Conservation (phyloP, 768 basidiomycete species). For the Xerocomus potaroensis region DNA sequence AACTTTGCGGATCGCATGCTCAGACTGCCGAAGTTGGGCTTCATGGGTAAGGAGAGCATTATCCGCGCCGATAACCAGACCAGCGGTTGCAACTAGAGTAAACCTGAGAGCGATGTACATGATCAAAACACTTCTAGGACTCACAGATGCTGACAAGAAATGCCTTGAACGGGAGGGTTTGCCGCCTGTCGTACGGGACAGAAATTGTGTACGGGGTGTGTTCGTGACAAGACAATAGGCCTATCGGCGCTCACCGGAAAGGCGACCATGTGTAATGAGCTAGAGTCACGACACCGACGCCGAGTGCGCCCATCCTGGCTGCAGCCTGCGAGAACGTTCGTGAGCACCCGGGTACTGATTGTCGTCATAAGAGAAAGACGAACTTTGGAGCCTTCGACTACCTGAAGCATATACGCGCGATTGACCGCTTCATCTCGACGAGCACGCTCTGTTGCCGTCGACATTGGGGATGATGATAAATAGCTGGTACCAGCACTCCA, state of each 20-base stretch:
- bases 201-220: not conserved
- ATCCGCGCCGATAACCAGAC: slow-evolving; percentile 74
- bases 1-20: slow-evolving; percentile 65
- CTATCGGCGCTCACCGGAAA: slow-evolving; percentile 49
- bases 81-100: slow-evolving; percentile 54
- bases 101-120: not conserved
- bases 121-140: slow-evolving; percentile 18
- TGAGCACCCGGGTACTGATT: not conserved
- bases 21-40: slow-evolving; percentile 56
- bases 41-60: slow-evolving; percentile 71
- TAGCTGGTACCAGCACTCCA: too few species aligned
- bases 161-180: slow-evolving; percentile 76
- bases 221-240: not conserved
- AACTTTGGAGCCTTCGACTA: slow-evolving; percentile 55
- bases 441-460: slow-evolving; percentile 27
- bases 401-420: slow-evolving; percentile 54
- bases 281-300: slow-evolving; percentile 57
- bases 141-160: slow-evolving; percentile 72
- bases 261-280: slow-evolving; percentile 68
- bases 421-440: slow-evolving; percentile 53
- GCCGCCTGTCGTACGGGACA: slow-evolving; percentile 45
- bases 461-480: slow-evolving; percentile 16
- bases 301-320: slow-evolving; percentile 46
- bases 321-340: slow-evolving; percentile 43
- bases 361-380: slow-evolving; percentile 18